Base-by-base conservation (phyloP, 768 basidiomycete genomes). In the Bullera alba region DNA sequence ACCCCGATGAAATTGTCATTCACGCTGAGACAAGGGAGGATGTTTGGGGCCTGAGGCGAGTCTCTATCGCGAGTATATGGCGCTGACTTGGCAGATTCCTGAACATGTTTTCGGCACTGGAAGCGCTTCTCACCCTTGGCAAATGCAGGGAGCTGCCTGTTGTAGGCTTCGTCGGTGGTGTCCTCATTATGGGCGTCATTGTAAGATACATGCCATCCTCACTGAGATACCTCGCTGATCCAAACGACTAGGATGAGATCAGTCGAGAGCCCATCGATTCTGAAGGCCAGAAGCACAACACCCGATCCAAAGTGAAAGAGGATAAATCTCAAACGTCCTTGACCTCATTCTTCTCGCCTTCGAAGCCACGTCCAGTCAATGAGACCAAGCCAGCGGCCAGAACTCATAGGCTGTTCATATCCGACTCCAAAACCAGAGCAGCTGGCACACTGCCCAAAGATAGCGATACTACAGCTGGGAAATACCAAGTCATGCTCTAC, bases 61-160 rank as follows among this genome's bases (percentile, higher is more conserved):
- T 62, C 16, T 19, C 17, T 7, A 16, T 21, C 27, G 7, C 38
- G 29, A 21, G 17, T 5, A 15, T 8, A 6, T 19, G 8, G 23
- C 10, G 7, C 8, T 29, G 32, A 6, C 42, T 34, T 16, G 15
- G 7, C 51, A 88, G 90, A 19, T 73, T 93, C 7, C 58, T 89
- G 21, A 83, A 85, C 57, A 83, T 89, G 79, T 69, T 89, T 2
- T 75, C 78, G 3, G 80, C 80, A 42, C 60, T 92, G n/a, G 74
- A 77, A 42, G 77, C 78, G 8, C 73, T 91, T 12, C 34, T 57
- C 39, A 44, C 46, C 25, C 46, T 60, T 32, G 53, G 43, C 50
- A 88, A 84, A 29, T 74, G 73, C 45, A 81, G 89, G 6, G 90
- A 93, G 72, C 77, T 91, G 46, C 87, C 86, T 3, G 83, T 92